These are phyloP conservation scores for Candida gorgasii DNA, from an alignment of 805 yeast species.

Conservation along the genomic window DNA sequence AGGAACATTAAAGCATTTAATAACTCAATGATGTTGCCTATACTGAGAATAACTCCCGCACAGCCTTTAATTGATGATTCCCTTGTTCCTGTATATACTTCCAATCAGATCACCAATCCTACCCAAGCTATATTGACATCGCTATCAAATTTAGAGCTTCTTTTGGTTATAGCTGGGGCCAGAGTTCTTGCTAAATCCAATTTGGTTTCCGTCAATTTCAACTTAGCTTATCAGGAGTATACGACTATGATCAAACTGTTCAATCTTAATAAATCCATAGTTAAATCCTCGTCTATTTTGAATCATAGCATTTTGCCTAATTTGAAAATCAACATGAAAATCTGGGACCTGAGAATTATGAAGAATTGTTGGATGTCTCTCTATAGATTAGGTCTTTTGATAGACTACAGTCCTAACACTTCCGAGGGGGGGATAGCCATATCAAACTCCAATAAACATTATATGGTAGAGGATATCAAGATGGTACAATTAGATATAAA, in stretches of 20 bases:
- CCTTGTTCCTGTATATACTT: slow-evolving; percentile 23
- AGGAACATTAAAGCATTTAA: slow-evolving; percentile 55
- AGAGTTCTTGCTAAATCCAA: slow-evolving; percentile 63
- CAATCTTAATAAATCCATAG: slow-evolving; percentile 35
- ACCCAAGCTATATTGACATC: slow-evolving; percentile 29
- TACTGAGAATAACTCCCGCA: slow-evolving; percentile 28
- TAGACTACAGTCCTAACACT: slow-evolving; percentile 46
- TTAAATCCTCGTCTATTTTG: slow-evolving; percentile 22
- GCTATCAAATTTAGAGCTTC: slow-evolving; percentile 70
- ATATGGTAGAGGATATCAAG: slow-evolving; percentile 44
- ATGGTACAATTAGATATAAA: slow-evolving; percentile 54
- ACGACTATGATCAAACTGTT: slow-evolving; percentile 48
- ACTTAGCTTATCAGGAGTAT: slow-evolving; percentile 77
- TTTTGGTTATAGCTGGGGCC: slow-evolving; percentile 72
- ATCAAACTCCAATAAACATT: slow-evolving; percentile 27
- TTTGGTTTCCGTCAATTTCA: slow-evolving; percentile 66
- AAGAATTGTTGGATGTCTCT: slow-evolving; percentile 75
- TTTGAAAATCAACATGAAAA: slow-evolving; percentile 41
- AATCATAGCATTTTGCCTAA: slow-evolving; percentile 37
- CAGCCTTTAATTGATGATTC: slow-evolving; percentile 27
- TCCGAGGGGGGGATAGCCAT: slow-evolving; percentile 37
- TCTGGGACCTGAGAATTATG: slow-evolving; percentile 63
- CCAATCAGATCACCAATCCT: slow-evolving; percentile 24
- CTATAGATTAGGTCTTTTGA: slow-evolving; percentile 53
- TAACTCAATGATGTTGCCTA: slow-evolving; percentile 44